A percentile compares a stretch with the other conserved stretches of the same genome.
Conservation (phyloP, 1,139 yeast genomes). For the Sugiyamaella xylanicola region DNA sequence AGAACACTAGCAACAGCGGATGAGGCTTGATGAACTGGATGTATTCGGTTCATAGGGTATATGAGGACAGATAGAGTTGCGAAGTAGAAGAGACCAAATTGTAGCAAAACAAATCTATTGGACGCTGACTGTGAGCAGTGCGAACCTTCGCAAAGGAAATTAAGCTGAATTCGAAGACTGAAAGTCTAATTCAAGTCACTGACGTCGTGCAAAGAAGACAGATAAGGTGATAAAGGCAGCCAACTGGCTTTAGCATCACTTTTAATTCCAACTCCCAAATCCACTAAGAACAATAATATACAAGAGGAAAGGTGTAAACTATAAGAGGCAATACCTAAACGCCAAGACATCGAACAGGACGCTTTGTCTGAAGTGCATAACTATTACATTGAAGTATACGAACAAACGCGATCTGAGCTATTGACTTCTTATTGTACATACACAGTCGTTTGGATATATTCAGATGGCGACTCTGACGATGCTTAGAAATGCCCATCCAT, state of each 20-base stretch:
- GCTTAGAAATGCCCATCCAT: slow-evolving; percentile 24
- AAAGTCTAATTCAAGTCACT: too few species aligned
- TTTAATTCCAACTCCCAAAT: too few species aligned
- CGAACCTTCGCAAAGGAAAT: neutral
- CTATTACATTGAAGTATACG: too few species aligned
- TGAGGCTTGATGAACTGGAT: slow-evolving; percentile 6
- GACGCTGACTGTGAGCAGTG: too few species aligned
- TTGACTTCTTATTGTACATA: neutral
- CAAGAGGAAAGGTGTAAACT: too few species aligned
- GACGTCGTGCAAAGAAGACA: neutral
- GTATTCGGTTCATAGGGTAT: neutral
- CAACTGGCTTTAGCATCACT: neutral
- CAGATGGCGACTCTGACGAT: slow-evolving; percentile 29
- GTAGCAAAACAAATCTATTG: too few species aligned
- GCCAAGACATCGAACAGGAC: too few species aligned
- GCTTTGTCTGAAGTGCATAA: too few species aligned
- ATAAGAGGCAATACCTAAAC: too few species aligned
- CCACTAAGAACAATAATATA: too few species aligned
- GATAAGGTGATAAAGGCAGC: neutral
- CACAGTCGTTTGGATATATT: slow-evolving; percentile 1
- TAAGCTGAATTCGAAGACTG: neutral
- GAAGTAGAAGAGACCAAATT: too few species aligned
- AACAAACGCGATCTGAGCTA: neutral
- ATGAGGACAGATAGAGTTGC: slow-evolving; percentile 1
- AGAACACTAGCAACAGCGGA: neutral